Evolutionary conservation across 2,329 filamentous ascomycete species (phyloP), one percentile per base, ranked within the genome.

Genomic region (Xylaria polymorpha): DNA sequence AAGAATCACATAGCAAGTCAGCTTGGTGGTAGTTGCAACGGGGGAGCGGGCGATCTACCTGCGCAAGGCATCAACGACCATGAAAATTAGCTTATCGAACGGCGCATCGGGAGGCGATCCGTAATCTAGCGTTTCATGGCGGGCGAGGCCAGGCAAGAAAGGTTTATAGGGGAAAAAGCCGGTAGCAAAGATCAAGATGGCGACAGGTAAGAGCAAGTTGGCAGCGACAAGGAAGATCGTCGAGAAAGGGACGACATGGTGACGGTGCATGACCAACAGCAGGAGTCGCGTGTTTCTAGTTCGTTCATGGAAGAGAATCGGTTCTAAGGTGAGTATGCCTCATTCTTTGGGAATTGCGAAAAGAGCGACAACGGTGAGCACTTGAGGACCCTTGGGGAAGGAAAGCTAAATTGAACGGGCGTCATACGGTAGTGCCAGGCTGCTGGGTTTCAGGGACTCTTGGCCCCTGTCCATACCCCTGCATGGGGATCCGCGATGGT

Each of bases 131-230:
- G 86, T 77, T 71, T 88, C 86, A 80, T 90, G 92, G 71, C 87
- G 83, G 10, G 96, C 94, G 56, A 97, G 83, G 4, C 96, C 96
- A 12, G 94, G 90, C 57, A 99, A 86, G 73, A 97, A 92, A 2
- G 96, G 94, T 78, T 99, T 99, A 82, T 98, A 98, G 8, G 96
- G 96, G 78, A 99, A 99, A 86, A 99, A 99, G 15, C 96, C 95
- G 39, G 90, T 88, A 32, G 93, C 94, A 80, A 98, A 98, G 72
- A 91, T 81, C 63, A 92, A 74, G 72, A 94, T 88, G 56, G 94
- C 91, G 64, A 92, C 77, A 3, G 93, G 92, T 53, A 97, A 89
- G 69, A 97, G 81, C 39, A 94, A 66, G 80, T 98, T 97, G 76
- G 93, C 91, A 72, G 88, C 81, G 61, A 87, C 78, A 69, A 94